Base-by-base conservation (phyloP, 345 rosid species). In the Gossypium mustelinum region DNA sequence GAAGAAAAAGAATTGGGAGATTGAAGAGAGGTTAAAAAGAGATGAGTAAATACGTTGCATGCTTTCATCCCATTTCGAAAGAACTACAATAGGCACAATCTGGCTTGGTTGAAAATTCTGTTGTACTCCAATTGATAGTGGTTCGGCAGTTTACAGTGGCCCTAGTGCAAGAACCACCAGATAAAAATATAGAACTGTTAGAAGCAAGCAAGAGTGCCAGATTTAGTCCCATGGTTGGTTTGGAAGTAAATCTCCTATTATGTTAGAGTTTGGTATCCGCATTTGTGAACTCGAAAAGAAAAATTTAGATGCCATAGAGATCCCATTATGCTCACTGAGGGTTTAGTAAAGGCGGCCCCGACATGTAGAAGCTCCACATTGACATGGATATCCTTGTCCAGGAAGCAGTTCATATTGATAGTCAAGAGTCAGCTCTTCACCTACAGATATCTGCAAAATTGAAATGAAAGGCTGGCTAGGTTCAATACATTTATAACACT, bases 361-460 rank as follows among this genome's bases (percentile, higher is more conserved):
- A 79, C 98, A 93, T 45, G 82, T 83, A 56, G 79, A 76, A 79
- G 95, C 80, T 82, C 83, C 89, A 75, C 99, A 96, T 72, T 81
- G 86, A 86, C 97, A 92, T 60, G 84, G 79, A 82, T 71, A 75
- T 55, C 90, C 95, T 76, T 87, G 84, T 75, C 86, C 97, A 17
- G 92, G 76, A 56, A 81, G 82, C 47, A 78, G 77, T 74, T 87
- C 79, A 17, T 80, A 84, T 52, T 78, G 87, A 78, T 86, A 92
- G 83, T 88, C 89, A 44, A 79, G 84, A 1, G 97, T 90, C 79
- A 93, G 81, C 79, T 96, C 99, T 81, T 96, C 97, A 52, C 99
- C 98, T n/a, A 74, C 79, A 68, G 94, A 84, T 81, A 96, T 93
- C 99, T 96, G 99, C 83, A 16, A 44, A n/a, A 43, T 45, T 34